Evolutionary conservation across 2,329 filamentous ascomycete species (phyloP).

Genomic region (Aspergillus hortae): DNA sequence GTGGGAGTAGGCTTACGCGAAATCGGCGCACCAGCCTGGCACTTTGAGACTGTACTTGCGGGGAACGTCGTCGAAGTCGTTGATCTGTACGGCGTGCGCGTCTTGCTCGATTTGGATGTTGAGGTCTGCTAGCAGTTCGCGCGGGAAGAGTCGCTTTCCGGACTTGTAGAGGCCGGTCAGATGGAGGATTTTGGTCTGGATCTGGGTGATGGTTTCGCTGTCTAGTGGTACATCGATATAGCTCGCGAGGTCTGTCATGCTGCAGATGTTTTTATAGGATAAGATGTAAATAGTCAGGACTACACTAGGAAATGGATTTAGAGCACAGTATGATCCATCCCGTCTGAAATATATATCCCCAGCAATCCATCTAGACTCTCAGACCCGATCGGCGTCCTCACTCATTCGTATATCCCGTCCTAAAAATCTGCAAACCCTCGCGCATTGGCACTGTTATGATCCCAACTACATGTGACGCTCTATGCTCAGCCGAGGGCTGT

Average conservation of each 20-base stretch:
- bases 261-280: background rate
- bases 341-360: too few species aligned
- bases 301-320: too few species aligned
- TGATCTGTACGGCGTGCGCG: conserved; percentile 14
- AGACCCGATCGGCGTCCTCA: too few species aligned
- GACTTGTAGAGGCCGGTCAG: conserved; percentile 16
- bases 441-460: background rate
- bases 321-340: too few species aligned
- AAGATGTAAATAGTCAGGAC: too few species aligned
- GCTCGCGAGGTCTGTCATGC: background rate
- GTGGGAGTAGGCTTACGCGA: conserved; percentile 10
- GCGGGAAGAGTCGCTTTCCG: conserved; percentile 21
- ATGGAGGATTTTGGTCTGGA: conserved; percentile 13
- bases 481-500: conserved; percentile 1
- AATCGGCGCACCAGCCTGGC: conserved; percentile 13
- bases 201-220: conserved; percentile 6
- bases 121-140: conserved; percentile 15
- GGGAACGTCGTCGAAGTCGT: conserved; percentile 13
- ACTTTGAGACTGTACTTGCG: conserved; percentile 15
- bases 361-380: too few species aligned
- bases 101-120: conserved; percentile 14
- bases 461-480: background rate
- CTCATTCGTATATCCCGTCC: too few species aligned
- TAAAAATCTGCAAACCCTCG: too few species aligned
- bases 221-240: conserved; percentile 4